phyloP scores from a whole-genome alignment of 495 filamentous ascomycete species.

The Filosporella fistucella region DNA sequence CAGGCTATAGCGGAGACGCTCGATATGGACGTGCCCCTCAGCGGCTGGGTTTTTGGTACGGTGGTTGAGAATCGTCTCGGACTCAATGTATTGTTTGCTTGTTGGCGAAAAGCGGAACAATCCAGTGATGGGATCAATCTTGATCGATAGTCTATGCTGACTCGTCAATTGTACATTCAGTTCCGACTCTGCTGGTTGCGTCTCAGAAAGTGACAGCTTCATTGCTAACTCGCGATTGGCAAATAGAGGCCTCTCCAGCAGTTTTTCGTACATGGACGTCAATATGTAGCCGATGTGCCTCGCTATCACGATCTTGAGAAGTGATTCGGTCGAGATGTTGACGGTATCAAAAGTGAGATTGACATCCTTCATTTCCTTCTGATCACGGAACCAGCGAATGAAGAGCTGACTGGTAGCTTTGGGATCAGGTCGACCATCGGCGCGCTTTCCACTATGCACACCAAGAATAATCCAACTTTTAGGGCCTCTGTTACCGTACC shows the following conservation, averaged over 20 bases:
- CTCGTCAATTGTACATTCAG: slow-evolving; percentile 65
- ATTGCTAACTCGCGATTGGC: slow-evolving; percentile 49
- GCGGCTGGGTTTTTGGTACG: slow-evolving; percentile 44
- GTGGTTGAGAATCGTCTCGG: slow-evolving; percentile 49
- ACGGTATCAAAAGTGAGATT: slow-evolving; percentile 60
- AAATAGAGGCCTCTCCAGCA: slow-evolving; percentile 56
- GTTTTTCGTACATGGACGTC: slow-evolving; percentile 47
- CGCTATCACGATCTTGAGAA: slow-evolving; percentile 70
- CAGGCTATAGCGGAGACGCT: slow-evolving; percentile 51
- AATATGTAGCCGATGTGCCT: slow-evolving; percentile 68
- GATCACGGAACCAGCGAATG: slow-evolving; percentile 81
- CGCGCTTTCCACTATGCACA: slow-evolving; percentile 56
- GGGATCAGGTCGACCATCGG: slow-evolving; percentile 26
- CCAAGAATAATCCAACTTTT: slow-evolving; percentile 94
- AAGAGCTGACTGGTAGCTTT: slow-evolving; percentile 46
- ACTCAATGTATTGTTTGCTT: slow-evolving; percentile 30
- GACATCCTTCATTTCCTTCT: slow-evolving; percentile 62
- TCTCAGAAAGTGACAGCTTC: slow-evolving; percentile 44
- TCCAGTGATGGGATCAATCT: slow-evolving; percentile 65
- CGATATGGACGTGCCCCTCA: slow-evolving; percentile 47
- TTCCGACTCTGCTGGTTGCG: slow-evolving; percentile 58
- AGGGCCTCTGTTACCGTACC: slow-evolving; percentile 42
- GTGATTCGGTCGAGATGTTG: slow-evolving; percentile 63
- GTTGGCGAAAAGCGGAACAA: slow-evolving; percentile 47
- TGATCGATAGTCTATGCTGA: slow-evolving; percentile 50